phyloP scores from a whole-genome alignment of 2,329 filamentous ascomycete species.

The Chaetomium sp. region DNA sequence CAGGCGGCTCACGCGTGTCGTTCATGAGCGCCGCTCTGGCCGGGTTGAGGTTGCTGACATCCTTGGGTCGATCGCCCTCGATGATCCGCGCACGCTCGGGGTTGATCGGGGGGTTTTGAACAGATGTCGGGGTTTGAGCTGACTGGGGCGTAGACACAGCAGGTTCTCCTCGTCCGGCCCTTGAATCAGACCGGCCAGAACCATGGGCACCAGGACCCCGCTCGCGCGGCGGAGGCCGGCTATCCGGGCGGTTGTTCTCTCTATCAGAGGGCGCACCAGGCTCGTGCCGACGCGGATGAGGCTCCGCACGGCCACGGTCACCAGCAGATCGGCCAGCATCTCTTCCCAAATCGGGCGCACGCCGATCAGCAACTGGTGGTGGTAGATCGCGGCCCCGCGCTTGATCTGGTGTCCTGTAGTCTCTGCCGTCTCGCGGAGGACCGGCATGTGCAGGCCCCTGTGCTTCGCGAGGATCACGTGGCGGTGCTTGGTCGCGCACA shows the following conservation, averaged over 20 bases:
- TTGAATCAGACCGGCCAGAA: constrained; percentile 20
- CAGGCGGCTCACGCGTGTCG: constrained; percentile 31
- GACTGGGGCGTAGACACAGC: constrained; percentile 22
- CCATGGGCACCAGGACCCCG: constrained; percentile 26
- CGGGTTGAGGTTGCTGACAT: constrained; percentile 35
- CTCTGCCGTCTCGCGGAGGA: constrained; percentile 22
- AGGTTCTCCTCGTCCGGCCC: constrained; percentile 21
- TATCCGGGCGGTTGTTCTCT: constrained; percentile 28
- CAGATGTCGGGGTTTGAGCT: constrained; percentile 25
- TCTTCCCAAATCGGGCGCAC: constrained; percentile 30
- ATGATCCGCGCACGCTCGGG: constrained; percentile 44
- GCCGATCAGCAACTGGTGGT: constrained; percentile 35
- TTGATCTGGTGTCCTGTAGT: constrained; percentile 32
- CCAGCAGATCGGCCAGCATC: constrained; percentile 24
- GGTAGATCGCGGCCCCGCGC: constrained; percentile 40
- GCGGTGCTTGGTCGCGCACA: constrained; percentile 27
- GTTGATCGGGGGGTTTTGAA: constrained; percentile 45
- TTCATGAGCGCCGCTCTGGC: constrained; percentile 42
- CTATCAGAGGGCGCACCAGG: constrained; percentile 27
- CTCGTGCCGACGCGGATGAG: constrained; percentile 32
- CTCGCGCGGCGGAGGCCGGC: constrained; percentile 32
- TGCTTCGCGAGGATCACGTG: constrained; percentile 34
- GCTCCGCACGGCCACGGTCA: constrained; percentile 31
- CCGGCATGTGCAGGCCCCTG: constrained; percentile 25
- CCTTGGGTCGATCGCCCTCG: constrained; percentile 32